Percentiles rank a stretch among this genome's conserved stretches.
Conservation (phyloP, 2,329 filamentous ascomycete species). For the Ascocoryne sarcoides region DNA sequence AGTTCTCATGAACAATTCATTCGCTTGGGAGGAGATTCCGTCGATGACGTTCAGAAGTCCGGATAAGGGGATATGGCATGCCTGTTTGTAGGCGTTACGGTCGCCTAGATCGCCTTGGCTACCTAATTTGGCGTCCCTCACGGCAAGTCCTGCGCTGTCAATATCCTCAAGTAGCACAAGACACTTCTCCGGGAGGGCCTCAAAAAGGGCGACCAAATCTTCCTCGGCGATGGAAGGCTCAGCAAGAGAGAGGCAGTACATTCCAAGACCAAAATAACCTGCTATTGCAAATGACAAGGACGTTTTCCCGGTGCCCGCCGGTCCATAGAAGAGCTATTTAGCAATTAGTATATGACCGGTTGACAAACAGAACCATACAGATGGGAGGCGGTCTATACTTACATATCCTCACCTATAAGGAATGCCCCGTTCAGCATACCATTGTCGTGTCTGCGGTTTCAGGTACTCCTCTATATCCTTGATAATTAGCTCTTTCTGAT, state of each 20-base stretch:
- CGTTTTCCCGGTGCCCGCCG: not conserved
- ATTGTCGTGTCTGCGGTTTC: not conserved
- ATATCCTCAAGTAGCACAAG: not conserved
- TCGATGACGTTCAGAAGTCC: conserved; percentile 63
- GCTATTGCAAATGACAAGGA: not conserved
- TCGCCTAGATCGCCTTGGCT: not conserved
- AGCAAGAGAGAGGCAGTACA: not conserved
- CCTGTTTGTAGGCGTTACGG: no score
- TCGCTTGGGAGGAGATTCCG: conserved; percentile 53
- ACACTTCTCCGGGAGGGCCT: not conserved
- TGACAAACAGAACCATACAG: no score
- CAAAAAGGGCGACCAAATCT: not conserved
- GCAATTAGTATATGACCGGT: not conserved
- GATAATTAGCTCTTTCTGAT: not conserved
- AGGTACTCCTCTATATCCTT: not conserved
- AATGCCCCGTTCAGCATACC: not conserved
- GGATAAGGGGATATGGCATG: conserved; percentile 32
- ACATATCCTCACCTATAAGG: not conserved
- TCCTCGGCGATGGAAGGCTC: not conserved
- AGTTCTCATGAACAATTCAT: conserved; percentile 33
- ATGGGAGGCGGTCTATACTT: not conserved
- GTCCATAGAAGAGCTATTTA: not conserved
- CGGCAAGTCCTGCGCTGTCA: not conserved
- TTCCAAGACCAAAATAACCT: not conserved
- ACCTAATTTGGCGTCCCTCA: not conserved